Base-by-base conservation (phyloP, 192 early-diverging fungal species). In the Backusella liffmaniae region DNA sequence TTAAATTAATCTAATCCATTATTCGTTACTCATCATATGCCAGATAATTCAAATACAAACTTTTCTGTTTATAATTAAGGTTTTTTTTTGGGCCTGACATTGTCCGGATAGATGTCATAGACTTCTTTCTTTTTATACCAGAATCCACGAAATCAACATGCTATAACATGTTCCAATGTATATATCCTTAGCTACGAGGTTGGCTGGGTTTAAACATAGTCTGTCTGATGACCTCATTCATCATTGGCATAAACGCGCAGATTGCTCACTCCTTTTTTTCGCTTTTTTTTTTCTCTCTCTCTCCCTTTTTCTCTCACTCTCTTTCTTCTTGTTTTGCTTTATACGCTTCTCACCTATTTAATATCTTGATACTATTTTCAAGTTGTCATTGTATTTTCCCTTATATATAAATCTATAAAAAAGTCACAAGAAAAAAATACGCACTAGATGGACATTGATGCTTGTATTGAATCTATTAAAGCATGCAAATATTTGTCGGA, bases 401-500 rank as follows among this genome's bases (percentile, higher is more conserved):
- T 62, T 62, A 12, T 62, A 29, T 62, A 62, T 62, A 62, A 29
- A 15, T 12, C 10, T 26, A 29, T 4, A 29, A 29, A 12, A 62
- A 62, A 62, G 23, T 7, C 10, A 49, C 15, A 18, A 49, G 18
- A n/a, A 49, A n/a, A 49, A 49, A 49, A 49, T 49, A 49, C 46
- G 46, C 46, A 49, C 56, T 62, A 62, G 56, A 81, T 81, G 80
- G 80, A 81, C 46, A 67, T 81, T 66, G 96, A 96, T 77, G 94
- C 97, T 82, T 99, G 98, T 94, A 89, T 99, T 70, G 93, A 91
- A 66, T 91, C 86, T 26, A 92, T 98, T 42, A 92, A 93, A 77
- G 90, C 92, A 89, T 97, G 98, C 84, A 92, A 96, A 80, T 96
- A 93, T 73, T 85, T 99, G 44, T 90, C 94, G 9, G 97, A 99